A percentile compares a stretch with the other conserved stretches of the same genome.
Conservation (phyloP, 1,284 basidiomycete species). For the Puccinia triticina region DNA sequence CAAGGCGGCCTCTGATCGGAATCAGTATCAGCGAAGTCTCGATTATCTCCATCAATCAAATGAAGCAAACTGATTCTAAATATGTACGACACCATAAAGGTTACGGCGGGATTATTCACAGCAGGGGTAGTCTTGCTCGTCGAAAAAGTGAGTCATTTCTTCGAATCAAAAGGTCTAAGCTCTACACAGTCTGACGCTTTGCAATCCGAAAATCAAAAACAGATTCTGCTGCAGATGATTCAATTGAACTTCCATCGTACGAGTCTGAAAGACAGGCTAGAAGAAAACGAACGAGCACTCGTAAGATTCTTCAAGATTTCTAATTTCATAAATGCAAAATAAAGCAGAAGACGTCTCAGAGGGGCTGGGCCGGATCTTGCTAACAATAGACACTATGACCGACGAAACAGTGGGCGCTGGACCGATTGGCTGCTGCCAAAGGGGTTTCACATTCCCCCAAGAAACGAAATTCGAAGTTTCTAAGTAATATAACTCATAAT, state of each 20-base stretch:
- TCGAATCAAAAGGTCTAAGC: not conserved
- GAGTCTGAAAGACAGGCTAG: constrained; percentile 34
- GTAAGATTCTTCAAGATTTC: constrained; percentile 4
- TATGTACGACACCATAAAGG: not conserved
- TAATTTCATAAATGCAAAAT: not conserved
- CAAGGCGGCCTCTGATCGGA: not conserved
- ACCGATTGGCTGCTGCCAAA: constrained; percentile 52
- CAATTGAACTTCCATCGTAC: constrained; percentile 44
- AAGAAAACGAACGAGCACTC: constrained; percentile 40
- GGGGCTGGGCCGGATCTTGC: not conserved
- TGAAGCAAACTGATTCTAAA: not conserved
- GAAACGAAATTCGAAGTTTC: constrained; percentile 36
- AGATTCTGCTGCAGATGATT: constrained; percentile 42
- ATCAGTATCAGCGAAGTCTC: not conserved
- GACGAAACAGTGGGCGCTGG: constrained; percentile 52
- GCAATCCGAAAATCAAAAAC: not conserved
- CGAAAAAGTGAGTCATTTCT: constrained; percentile 65
- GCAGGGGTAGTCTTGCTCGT: constrained; percentile 68
- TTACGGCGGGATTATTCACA: constrained; percentile 66
- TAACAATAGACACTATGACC: not conserved
- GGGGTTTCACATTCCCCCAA: constrained; percentile 34
- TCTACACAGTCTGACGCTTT: not conserved
- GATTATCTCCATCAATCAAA: not conserved
- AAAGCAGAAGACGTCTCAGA: not conserved
- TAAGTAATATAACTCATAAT: not conserved